Base-by-base conservation (phyloP, 495 filamentous ascomycete genomes). In the Lasiosphaeris hirsuta region DNA sequence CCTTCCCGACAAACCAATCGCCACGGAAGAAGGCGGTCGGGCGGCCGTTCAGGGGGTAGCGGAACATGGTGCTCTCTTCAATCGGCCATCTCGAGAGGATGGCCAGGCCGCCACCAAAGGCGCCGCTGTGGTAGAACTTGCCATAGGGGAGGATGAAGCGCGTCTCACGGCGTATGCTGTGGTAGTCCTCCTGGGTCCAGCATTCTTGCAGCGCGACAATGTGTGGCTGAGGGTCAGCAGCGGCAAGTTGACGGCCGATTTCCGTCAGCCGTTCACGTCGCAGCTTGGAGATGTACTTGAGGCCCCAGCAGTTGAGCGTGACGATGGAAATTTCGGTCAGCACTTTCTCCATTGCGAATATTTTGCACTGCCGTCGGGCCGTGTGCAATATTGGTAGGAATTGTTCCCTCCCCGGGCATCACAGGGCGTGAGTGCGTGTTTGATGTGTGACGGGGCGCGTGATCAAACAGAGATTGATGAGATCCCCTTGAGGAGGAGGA, bases 1-100 rank as follows among this genome's bases (percentile, higher is more conserved):
- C 94, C 70, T 97, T 96, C 0, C 95, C 94, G 6, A 97, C 93
- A 63, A 78, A 93, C 90, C 90, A 96, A 72, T 97, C 94, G 4
- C 94, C 94, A 49, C 93, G 80, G 71, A 86, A 96, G 74, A 97
- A 96, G 6, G 92, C 92, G 6, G 90, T 90, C 2, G 94, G 95
- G 14, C 93, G 83, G 15, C 95, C 95, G 69, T 97, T 97, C 18
- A 98, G 77, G n/a, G 93, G 87, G 68, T 97, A 98, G 7, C 76
- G 74, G 62, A 82, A 78, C 90, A 97, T 94, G 66, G 75, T 83
- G 72, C 87, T 93, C 73, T 96, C 90, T 60, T 92, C 90, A 63
- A 98, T 90, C n/a, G 93, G 94, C 91, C 90, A 97, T 80, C 84
- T 83, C 10, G 90, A 95, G n/a, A 98, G 77, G 56, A 98, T 96